Percentiles rank a stretch among this genome's conserved stretches.
Conservation (phyloP, 176 grass and related monocot species). For the Aegilops bicornis region DNA sequence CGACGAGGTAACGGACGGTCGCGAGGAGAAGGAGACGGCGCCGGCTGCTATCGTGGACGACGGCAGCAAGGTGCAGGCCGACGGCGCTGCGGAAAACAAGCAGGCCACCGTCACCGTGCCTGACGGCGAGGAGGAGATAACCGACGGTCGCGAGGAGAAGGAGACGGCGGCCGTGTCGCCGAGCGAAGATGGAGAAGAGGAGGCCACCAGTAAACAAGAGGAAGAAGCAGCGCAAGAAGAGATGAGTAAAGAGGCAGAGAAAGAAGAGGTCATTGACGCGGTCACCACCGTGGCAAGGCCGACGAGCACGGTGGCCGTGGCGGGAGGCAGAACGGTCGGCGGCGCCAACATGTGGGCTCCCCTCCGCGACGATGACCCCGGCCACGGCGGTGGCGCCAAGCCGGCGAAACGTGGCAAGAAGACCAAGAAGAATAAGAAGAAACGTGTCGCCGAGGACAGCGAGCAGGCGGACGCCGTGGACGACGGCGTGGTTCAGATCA, state of each 20-base stretch:
- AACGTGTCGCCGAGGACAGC: background rate
- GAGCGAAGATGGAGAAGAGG: too few species aligned
- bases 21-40: too few species aligned
- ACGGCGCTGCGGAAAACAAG: background rate
- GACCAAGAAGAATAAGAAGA: background rate
- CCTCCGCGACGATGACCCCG: slow-evolving; percentile 5
- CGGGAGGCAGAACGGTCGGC: background rate
- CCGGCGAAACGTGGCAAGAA: background rate
- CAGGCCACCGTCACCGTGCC: too few species aligned
- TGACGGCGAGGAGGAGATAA: too few species aligned
- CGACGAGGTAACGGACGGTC: too few species aligned
- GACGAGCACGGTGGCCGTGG: background rate
- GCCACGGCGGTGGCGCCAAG: background rate
- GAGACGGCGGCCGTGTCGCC: too few species aligned
- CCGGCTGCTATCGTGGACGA: background rate
- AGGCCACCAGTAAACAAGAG: background rate
- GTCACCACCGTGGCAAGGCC: background rate
- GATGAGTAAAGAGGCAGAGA: background rate
- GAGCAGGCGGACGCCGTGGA: background rate
- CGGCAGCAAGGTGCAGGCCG: background rate
- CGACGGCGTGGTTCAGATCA: background rate
- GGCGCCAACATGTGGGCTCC: slow-evolving; percentile 26
- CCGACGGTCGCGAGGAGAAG: background rate
- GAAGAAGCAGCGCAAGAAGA: background rate
- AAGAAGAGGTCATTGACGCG: background rate